Conservation (phyloP, 2,329 filamentous ascomycete species). For the Domatiomyces globalis region DNA sequence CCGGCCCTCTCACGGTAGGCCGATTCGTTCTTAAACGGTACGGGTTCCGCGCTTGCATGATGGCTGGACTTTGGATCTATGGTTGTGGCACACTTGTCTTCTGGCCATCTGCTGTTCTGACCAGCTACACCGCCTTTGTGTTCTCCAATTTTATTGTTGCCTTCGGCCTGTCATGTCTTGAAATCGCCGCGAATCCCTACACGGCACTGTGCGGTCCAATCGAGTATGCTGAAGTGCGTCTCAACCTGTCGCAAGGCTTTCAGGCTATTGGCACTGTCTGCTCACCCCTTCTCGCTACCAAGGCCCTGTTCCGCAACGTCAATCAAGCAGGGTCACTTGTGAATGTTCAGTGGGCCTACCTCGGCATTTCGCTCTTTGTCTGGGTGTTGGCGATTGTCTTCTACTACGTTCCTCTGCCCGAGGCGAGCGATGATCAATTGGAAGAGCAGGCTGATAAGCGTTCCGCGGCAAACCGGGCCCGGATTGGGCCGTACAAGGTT, state of each 20-base stretch:
- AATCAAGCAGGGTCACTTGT: constrained; percentile 39
- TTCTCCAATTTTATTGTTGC: constrained; percentile 51
- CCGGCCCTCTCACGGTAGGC: constrained; percentile 43
- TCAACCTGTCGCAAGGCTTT: constrained; percentile 48
- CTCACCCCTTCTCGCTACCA: constrained; percentile 45
- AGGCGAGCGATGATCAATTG: constrained; percentile 47
- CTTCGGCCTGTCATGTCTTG: constrained; percentile 44
- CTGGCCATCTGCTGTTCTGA: constrained; percentile 50
- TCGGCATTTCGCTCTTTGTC: constrained; percentile 48
- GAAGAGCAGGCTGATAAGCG: constrained; percentile 40
- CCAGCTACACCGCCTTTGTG: constrained; percentile 46
- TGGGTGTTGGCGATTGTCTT: constrained; percentile 44
- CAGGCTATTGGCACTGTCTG: constrained; percentile 47
- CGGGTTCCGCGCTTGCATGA: constrained; percentile 50
- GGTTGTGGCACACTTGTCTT: constrained; percentile 48
- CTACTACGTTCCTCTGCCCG: constrained; percentile 48
- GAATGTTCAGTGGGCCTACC: constrained; percentile 51
- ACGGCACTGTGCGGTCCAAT: constrained; percentile 47
- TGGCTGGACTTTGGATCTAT: constrained; percentile 47
- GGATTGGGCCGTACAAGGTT: constrained; percentile 32
- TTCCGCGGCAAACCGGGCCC: constrained; percentile 35
- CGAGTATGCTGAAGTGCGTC: constrained; percentile 44
- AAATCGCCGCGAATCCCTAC: constrained; percentile 49
- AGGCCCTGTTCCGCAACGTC: constrained; percentile 41
- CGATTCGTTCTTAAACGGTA: constrained; percentile 41